Evolutionary conservation across 176 grass and related monocot species (phyloP).

Genomic region (Aegilops longissima): DNA sequence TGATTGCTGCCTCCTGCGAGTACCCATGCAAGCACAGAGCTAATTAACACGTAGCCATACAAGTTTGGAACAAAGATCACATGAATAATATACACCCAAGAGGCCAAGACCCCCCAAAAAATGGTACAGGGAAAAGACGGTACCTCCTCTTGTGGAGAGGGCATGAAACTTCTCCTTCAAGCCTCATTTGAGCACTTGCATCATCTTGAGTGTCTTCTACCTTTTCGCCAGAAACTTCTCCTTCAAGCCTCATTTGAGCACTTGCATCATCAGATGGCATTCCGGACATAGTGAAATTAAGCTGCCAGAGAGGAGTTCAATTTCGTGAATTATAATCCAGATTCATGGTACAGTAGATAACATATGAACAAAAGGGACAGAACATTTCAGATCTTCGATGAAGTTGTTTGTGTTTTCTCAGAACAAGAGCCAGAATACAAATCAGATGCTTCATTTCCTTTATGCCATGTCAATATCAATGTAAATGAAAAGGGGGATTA

Average conservation of each 20-base stretch:
- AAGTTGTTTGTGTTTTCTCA: neutral
- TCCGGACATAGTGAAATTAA: slow-evolving; percentile 49
- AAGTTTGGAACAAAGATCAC: neutral
- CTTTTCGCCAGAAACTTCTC: slow-evolving; percentile 31
- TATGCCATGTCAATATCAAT: too few relatives aligned
- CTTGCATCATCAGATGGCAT: slow-evolving; percentile 44
- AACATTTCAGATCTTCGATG: neutral
- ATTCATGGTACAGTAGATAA: neutral
- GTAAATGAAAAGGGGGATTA: too few relatives aligned
- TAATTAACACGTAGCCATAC: neutral
- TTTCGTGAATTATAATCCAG: neutral
- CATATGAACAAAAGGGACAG: neutral
- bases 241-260: slow-evolving; percentile 35
- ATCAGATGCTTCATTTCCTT: neutral
- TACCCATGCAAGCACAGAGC: neutral
- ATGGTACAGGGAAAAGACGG: neutral
- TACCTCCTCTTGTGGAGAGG: slow-evolving; percentile 64
- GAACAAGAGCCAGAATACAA: neutral
- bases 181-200: slow-evolving; percentile 27
- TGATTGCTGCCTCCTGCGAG: slow-evolving; percentile 66
- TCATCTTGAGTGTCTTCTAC: slow-evolving; percentile 53
- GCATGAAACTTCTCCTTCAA: slow-evolving; percentile 42
- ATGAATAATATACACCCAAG: neutral
- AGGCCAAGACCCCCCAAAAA: neutral
- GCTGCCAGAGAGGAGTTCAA: slow-evolving; percentile 25